Evolutionary conservation across 116 monocot genomes (phyloP).

Genomic region (Cymodocea nodosa): DNA sequence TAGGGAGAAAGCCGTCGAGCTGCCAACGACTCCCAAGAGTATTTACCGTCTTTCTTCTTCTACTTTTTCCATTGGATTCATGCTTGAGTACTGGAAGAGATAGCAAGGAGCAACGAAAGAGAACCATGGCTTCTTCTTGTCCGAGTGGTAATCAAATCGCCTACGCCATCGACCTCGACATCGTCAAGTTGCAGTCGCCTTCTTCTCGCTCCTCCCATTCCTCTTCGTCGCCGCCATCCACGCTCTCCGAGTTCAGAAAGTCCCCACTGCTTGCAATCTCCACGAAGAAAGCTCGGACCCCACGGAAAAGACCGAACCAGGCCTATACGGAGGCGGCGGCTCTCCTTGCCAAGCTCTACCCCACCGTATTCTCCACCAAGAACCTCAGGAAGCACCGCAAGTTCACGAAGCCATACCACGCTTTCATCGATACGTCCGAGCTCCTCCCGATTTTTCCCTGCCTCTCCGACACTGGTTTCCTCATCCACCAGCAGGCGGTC

Average conservation of each 20-base stretch:
- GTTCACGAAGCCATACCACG: constrained; percentile 7
- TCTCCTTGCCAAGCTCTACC: constrained; percentile 55
- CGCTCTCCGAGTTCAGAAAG: constrained; percentile 37
- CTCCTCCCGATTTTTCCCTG: constrained; percentile 37
- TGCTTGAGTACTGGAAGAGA: no score
- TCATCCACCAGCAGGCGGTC: constrained; percentile 11
- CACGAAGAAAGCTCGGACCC: constrained; percentile 46
- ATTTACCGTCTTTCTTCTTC: no score
- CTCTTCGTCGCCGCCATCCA: constrained; percentile 47
- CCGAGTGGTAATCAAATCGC: constrained; percentile 30
- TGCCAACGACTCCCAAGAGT: no score
- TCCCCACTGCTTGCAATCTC: constrained; percentile 37
- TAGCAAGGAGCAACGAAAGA: no score
- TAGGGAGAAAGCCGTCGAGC: no score
- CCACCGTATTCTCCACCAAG: constrained; percentile 39
- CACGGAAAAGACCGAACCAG: constrained; percentile 69
- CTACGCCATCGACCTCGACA: constrained; percentile 39
- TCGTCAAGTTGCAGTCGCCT: constrained; percentile 20
- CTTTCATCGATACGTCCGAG: constrained; percentile 21
- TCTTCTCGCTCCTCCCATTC: constrained; percentile 15
- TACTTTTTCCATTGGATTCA: no score
- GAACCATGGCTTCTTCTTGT: constrained; percentile 44
- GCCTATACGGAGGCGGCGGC: constrained; percentile 65
- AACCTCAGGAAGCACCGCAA: constrained; percentile 24
- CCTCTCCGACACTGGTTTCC: constrained; percentile 28